Percentiles rank a stretch among this genome's conserved stretches.
Evolutionary conservation across 2,329 filamentous ascomycete genomes (phyloP).

Genomic region (Helotiales sp.): DNA sequence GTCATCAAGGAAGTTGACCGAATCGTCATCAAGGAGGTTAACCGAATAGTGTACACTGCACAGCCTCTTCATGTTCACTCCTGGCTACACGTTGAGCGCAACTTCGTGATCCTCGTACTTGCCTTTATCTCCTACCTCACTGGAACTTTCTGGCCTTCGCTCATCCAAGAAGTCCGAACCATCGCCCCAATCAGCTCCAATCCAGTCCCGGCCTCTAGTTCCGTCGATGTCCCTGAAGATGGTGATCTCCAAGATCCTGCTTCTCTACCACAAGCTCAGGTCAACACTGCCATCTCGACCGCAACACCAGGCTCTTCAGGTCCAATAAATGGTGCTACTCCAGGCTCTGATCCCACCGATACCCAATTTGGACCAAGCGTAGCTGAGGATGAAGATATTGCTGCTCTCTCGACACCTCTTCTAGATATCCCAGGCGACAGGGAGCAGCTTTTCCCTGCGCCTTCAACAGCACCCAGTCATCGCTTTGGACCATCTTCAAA

Average conservation of each 20-base stretch:
- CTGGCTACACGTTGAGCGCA: background rate
- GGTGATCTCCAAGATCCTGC: background rate
- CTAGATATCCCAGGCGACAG: background rate
- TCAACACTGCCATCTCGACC: background rate
- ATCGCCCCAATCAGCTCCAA: background rate
- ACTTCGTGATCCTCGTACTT: background rate
- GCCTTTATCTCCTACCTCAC: background rate
- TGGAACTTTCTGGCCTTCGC: background rate
- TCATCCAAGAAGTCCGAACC: background rate
- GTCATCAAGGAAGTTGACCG: background rate
- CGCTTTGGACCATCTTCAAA: background rate
- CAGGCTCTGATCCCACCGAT: constrained; percentile 1
- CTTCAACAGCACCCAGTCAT: background rate
- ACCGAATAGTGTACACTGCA: background rate
- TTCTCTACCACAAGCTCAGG: background rate
- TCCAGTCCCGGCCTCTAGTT: background rate
- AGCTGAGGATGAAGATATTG: background rate
- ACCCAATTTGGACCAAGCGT: background rate
- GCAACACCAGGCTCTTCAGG: background rate
- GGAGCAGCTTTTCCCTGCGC: background rate
- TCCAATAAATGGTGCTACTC: background rate
- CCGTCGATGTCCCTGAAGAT: background rate
- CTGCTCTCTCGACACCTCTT: background rate
- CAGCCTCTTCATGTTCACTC: background rate
- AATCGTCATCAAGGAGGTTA: background rate